Base-by-base conservation (phyloP, 208 protist species). In the Acanthamoeba triangularis region DNA sequence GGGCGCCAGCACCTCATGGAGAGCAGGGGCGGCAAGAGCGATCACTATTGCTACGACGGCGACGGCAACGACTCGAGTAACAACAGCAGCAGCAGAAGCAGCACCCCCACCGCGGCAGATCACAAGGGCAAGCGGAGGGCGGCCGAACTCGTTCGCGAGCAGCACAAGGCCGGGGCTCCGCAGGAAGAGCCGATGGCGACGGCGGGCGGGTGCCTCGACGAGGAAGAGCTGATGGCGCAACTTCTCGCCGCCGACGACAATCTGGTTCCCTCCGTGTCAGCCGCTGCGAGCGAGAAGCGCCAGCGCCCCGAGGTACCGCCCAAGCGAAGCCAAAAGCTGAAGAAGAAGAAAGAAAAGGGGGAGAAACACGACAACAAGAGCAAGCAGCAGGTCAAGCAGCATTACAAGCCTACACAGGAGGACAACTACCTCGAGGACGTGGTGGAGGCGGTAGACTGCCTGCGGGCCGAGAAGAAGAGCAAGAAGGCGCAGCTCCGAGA, bases 381-480 rank as follows among this genome's bases (percentile, higher is more conserved):
- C 8, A 80, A 80, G 20, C 37, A 49, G 41, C 49, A 84, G 44
- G 74, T 37, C n/a, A 37, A 30, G 11, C 0, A 23, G 74, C 49
- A 84, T 35, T 13, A 35, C 20, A 84, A 84, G 74, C 18, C 8
- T 13, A 35, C 14, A 33, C 16, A 65, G 23, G 35, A 72, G 65
- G 37, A 63, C n/a, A 88, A 63, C 49, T 88, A 88, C 49, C 44
- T 63, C 20, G 80, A 88, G 49, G 80, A 88, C 80, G 80, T 88
- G 13, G 80, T 44, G 80, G 80, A 88, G 25, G 52, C 80, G 20
- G 80, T 88, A n/a, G 80, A 33, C 28, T 41, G 41, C 49, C 28
- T 88, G 49, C 80, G 80, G 20, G 49, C 80, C 80, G 80, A 88
- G n/a, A 88, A n/a, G 44, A 88, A 88, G 80, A 88, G 80, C 80